Evolutionary conservation across 345 rosid species (phyloP).

Genomic region (Aquilaria sinensis): DNA sequence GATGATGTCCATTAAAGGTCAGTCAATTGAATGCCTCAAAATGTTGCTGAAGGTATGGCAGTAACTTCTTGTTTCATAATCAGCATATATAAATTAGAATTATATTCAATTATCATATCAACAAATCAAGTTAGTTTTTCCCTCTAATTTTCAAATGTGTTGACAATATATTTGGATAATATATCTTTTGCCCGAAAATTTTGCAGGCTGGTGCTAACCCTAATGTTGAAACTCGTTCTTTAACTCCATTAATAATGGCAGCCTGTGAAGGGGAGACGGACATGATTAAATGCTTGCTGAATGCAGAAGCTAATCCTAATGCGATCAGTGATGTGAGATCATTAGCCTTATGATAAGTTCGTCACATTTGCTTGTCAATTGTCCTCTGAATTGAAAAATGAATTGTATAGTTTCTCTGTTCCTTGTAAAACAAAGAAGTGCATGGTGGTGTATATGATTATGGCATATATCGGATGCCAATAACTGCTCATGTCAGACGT

Average conservation of each 20-base stretch:
- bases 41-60: background rate
- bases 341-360: background rate
- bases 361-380: no score
- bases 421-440: background rate
- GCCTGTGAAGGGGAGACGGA: background rate
- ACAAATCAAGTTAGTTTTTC: no score
- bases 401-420: background rate
- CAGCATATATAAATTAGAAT: no score
- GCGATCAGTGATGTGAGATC: background rate
- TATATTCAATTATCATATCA: no score
- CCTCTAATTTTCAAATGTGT: no score
- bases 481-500: background rate
- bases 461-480: background rate
- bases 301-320: slow-evolving; percentile 5
- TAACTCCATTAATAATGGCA: slow-evolving; percentile 1
- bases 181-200: no score
- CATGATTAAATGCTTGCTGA: background rate
- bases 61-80: no score
- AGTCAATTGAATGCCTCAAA: background rate
- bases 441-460: background rate
- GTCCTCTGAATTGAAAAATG: background rate
- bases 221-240: background rate
- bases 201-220: slow-evolving; percentile 6
- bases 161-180: no score
- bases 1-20: background rate